phyloP scores from a whole-genome alignment of 352 stramenopile genomes.

The Phytophthora brassicae region DNA sequence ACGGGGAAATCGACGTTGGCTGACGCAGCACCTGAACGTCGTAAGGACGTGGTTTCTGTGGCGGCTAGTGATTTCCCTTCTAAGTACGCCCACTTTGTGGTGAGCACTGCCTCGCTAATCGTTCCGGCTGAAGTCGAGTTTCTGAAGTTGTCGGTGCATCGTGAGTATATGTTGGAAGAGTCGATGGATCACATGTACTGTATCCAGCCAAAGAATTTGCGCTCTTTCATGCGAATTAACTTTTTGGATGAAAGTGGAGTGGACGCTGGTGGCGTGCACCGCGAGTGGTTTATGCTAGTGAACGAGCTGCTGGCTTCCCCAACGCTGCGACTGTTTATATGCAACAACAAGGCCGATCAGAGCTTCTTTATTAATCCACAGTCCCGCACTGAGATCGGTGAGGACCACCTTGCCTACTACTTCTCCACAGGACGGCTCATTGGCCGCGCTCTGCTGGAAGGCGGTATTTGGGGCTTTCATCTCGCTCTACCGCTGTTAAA shows the following conservation, averaged over 20 bases:
- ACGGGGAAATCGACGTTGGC: constrained; percentile 34
- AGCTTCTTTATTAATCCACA: constrained; percentile 66
- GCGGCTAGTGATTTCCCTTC: constrained; percentile 60
- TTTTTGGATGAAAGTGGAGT: constrained; percentile 86
- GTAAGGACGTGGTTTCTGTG: constrained; percentile 43
- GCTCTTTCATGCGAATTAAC: constrained; percentile 82
- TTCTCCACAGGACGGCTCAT: constrained; percentile 63
- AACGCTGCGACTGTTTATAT: constrained; percentile 53
- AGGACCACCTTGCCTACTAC: constrained; percentile 68
- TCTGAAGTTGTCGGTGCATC: constrained; percentile 65
- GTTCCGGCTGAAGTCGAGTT: constrained; percentile 69
- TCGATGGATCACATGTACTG: constrained; percentile 68
- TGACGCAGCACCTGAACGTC: constrained; percentile 34
- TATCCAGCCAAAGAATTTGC: constrained; percentile 59
- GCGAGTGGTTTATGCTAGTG: constrained; percentile 93
- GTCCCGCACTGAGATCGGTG: constrained; percentile 46
- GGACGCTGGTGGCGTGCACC: constrained; percentile 85
- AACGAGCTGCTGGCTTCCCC: constrained; percentile 55
- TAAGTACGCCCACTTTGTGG: constrained; percentile 79
- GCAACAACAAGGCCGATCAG: constrained; percentile 58
- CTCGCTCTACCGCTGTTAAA: constrained; percentile 96
- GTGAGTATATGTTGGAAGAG: constrained; percentile 65
- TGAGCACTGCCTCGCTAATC: constrained; percentile 59
- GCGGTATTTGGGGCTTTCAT: constrained; percentile 91
- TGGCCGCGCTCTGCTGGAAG: constrained; percentile 75